These are phyloP conservation scores for Volutella citrinella DNA, from an alignment of 2,329 filamentous ascomycete species.

Conservation along the genomic window DNA sequence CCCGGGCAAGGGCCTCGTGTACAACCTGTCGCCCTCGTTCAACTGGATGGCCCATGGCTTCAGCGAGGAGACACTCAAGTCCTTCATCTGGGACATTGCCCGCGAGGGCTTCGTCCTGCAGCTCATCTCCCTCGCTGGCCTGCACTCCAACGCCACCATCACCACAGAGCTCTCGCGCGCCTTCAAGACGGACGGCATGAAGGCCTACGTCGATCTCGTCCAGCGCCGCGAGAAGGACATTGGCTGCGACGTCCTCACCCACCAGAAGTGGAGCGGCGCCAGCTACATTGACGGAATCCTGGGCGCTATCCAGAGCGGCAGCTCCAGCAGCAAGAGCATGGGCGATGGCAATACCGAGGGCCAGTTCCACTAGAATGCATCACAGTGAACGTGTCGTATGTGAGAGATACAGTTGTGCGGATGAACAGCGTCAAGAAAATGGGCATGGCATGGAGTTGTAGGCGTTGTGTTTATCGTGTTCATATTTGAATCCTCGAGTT, in stretches of 20 bases:
- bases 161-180: constrained; percentile 71
- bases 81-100: constrained; percentile 95
- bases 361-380: constrained; percentile 46
- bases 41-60: constrained; percentile 99
- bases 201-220: constrained; percentile 93
- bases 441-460: too few relatives aligned
- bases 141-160: constrained; percentile 64
- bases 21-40: constrained; percentile 95
- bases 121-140: constrained; percentile 63
- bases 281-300: constrained; percentile 83
- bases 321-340: constrained; percentile 88
- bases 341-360: constrained; percentile 89
- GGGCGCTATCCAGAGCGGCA: constrained; percentile 87
- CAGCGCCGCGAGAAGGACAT: constrained; percentile 88
- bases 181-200: constrained; percentile 92
- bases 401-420: too few relatives aligned
- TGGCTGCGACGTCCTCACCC: constrained; percentile 87
- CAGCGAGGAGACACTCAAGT: constrained; percentile 74
- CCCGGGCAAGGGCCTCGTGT: constrained; percentile 86
- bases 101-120: constrained; percentile 76
- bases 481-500: too few relatives aligned
- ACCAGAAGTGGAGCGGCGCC: constrained; percentile 79
- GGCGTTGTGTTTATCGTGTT: too few relatives aligned
- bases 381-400: too few relatives aligned
- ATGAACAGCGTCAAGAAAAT: too few relatives aligned